Evolutionary conservation across 1,284 basidiomycete genomes (phyloP), one percentile per base, ranked within the genome.

Genomic region (Trametes hirsuta): DNA sequence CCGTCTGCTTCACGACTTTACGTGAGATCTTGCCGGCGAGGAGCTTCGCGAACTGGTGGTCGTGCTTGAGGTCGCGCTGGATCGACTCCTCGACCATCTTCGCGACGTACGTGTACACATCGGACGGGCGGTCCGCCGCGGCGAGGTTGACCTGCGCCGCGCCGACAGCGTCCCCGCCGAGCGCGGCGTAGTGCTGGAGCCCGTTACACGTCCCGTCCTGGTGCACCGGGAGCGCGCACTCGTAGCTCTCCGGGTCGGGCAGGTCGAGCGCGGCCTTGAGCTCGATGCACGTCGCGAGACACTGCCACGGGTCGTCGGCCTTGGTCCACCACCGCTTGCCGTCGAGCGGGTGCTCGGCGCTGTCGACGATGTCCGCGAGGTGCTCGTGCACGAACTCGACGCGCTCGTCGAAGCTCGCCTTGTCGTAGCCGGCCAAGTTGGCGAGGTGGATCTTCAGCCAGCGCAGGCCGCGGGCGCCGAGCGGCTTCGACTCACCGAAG

Each of bases 181-280:
- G 85, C 0, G 97, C 97, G 11, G 97, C 97, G 70, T 99, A 99
- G 75, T 99, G 97, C 77, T 99, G 97, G 68, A 99, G 81, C 47
- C 97, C 97, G 72, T 99, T 99, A 71, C 97, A 99, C 0, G 97
- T 98, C 1, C 97, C 97, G 70, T 99, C 97, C 77, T 99, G 97
- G 74, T 99, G 97, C 6, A 98, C 86, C 0, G 97, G 97, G 15
- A 98, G 81, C n/a, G 79, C 76, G 3, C 89, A 94, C 67, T 84
- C 77, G 77, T 85, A 98, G 24, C 77, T 75, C 37, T 80, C 78
- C 0, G 97, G 95, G 64, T 95, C 84, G 1, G 81, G 81, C 0
- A 90, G 90, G 36, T 90, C 82, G 0, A 95, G 79, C 2, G 97
- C 97, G 0, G 81, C 82, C 49, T 82, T 81, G 12, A 99, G 82